phyloP scores from a whole-genome alignment of 2,329 filamentous ascomycete genomes.

The Colletotrichum trifolii region DNA sequence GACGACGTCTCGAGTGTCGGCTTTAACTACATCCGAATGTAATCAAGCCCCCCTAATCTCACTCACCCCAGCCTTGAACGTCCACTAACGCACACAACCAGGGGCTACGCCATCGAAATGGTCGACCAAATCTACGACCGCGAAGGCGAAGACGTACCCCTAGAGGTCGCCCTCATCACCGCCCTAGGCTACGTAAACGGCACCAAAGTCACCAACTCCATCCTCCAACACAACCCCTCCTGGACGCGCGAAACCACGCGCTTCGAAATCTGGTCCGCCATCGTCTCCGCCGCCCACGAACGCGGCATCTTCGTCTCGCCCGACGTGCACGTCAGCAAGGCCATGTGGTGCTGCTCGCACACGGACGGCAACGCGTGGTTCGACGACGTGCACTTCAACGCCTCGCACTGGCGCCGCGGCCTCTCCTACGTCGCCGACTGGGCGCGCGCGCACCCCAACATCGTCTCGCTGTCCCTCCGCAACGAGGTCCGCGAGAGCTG shows the following conservation, averaged over 20 bases:
- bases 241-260: slow-evolving; percentile 66
- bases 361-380: slow-evolving; percentile 66
- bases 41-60: not conserved
- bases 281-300: slow-evolving; percentile 23
- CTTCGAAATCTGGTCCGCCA: slow-evolving; percentile 52
- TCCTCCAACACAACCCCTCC: slow-evolving; percentile 61
- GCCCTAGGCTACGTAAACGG: slow-evolving; percentile 60
- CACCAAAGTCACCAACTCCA: slow-evolving; percentile 54
- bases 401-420: slow-evolving; percentile 65
- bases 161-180: slow-evolving; percentile 50
- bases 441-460: slow-evolving; percentile 48
- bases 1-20: slow-evolving; percentile 61
- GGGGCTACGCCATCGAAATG: slow-evolving; percentile 67
- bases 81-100: slow-evolving; percentile 22
- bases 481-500: slow-evolving; percentile 66
- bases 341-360: slow-evolving; percentile 58
- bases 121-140: slow-evolving; percentile 60
- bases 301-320: slow-evolving; percentile 53
- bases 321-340: slow-evolving; percentile 54
- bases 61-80: not conserved
- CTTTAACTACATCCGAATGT: slow-evolving; percentile 65
- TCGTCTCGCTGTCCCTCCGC: slow-evolving; percentile 54
- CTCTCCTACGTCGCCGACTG: slow-evolving; percentile 61
- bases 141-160: slow-evolving; percentile 50
- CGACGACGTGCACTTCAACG: slow-evolving; percentile 64